A percentile compares a stretch with the other conserved stretches of the same genome.
Evolutionary conservation across 176 grass and related monocot species (phyloP).

Genomic region (Poa pratensis): DNA sequence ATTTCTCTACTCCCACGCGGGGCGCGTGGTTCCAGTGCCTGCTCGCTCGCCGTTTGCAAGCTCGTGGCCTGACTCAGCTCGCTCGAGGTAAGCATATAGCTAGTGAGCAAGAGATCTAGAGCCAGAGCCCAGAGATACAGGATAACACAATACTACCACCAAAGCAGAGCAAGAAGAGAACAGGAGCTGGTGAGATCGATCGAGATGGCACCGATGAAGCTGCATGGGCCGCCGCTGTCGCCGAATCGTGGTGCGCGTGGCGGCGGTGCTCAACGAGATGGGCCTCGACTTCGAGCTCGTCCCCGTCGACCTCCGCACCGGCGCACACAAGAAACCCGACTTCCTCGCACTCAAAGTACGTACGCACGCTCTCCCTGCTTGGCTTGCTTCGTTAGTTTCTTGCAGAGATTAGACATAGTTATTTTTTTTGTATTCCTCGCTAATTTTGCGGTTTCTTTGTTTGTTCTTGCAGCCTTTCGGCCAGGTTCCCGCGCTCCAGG

Average conservation of each 20-base stretch:
- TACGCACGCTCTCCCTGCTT: neutral
- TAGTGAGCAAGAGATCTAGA: too few species aligned
- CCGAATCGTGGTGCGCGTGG: neutral
- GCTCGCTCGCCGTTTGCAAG: too few species aligned
- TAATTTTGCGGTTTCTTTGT: neutral
- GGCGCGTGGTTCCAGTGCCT: too few species aligned
- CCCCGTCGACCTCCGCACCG: conserved; percentile 66
- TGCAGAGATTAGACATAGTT: neutral
- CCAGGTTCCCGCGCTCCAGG: conserved; percentile 61
- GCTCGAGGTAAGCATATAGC: too few species aligned
- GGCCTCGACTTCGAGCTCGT: conserved; percentile 69
- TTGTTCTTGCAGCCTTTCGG: too few species aligned
- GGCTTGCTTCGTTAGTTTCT: too few species aligned
- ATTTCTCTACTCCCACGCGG: too few species aligned
- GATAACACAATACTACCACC: too few species aligned
- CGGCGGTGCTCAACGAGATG: conserved; percentile 64
- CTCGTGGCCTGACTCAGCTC: too few species aligned
- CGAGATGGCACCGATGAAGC: neutral
- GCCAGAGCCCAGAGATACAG: too few species aligned
- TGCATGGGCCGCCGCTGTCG: neutral
- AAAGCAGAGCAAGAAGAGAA: too few species aligned
- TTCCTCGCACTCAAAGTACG: conserved; percentile 83
- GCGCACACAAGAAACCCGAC: conserved; percentile 65
- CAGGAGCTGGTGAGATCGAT: too few species aligned
- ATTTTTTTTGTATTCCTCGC: neutral